Evolutionary conservation across 345 rosid species (phyloP).

Genomic region (Rhodomyrtus tomentosa): DNA sequence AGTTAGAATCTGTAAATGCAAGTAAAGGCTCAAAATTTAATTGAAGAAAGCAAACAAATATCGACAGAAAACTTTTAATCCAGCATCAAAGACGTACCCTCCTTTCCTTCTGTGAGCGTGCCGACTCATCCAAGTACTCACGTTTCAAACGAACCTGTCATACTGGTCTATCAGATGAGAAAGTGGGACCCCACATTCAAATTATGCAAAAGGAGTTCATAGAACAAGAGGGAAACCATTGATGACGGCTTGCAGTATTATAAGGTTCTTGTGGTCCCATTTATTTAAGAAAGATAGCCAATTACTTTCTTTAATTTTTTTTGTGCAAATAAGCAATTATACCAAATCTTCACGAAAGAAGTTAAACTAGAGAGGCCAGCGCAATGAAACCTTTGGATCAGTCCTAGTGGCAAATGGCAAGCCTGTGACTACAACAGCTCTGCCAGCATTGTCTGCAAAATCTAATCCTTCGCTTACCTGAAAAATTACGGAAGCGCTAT

Average conservation of each 20-base stretch:
- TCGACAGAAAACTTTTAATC: conserved; percentile 6
- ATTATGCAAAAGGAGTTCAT: neutral
- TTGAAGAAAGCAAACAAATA: neutral
- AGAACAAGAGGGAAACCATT: neutral
- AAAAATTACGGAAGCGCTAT: conserved; percentile 6
- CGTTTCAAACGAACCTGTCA: conserved; percentile 84
- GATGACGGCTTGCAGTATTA: neutral
- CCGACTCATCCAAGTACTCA: conserved; percentile 64
- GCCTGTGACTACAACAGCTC: conserved; percentile 92
- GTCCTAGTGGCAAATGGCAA: conserved; percentile 71
- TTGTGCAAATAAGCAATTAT: neutral
- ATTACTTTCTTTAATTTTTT: neutral
- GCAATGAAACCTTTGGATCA: conserved; percentile 76
- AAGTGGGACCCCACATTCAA: neutral
- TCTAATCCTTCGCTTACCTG: conserved; percentile 99
- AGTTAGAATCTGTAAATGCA: conserved; percentile 32
- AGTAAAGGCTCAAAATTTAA: conserved; percentile 8
- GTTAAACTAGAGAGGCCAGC: neutral
- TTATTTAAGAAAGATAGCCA: neutral
- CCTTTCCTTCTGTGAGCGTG: conserved; percentile 19
- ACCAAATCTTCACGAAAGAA: neutral
- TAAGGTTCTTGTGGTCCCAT: neutral
- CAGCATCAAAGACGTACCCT: conserved; percentile 18
- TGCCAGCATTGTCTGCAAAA: conserved; percentile 94
- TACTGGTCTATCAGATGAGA: neutral